phyloP scores from a whole-genome alignment of 2,329 filamentous ascomycete species.

The Cytospora piceae region DNA sequence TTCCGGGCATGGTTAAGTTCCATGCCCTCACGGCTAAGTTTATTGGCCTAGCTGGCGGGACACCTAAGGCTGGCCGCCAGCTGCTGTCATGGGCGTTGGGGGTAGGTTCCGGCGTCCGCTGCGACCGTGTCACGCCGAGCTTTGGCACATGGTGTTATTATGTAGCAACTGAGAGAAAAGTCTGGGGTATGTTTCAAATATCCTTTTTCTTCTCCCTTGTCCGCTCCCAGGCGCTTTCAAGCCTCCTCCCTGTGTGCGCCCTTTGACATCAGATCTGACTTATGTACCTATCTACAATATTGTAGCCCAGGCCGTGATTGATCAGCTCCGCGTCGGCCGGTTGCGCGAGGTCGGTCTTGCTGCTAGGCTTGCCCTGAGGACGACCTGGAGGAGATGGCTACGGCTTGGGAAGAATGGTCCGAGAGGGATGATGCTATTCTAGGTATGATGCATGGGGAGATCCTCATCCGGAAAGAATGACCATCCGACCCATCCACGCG shows the following conservation, averaged over 20 bases:
- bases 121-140: constrained; percentile 30
- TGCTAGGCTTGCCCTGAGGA: constrained; percentile 32
- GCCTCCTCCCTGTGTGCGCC: too few relatives aligned
- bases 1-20: constrained; percentile 36
- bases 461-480: constrained; percentile 34
- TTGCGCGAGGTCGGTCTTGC: constrained; percentile 32
- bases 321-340: constrained; percentile 32
- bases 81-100: constrained; percentile 38
- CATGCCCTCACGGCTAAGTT: constrained; percentile 33
- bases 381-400: constrained; percentile 36
- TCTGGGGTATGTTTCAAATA: constrained; percentile 32
- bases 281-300: background rate
- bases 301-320: constrained; percentile 33
- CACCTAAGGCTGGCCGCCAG: constrained; percentile 35
- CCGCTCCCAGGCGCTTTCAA: too few relatives aligned
- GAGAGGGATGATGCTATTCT: constrained; percentile 34
- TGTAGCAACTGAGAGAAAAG: constrained; percentile 32
- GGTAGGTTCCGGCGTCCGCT: constrained; percentile 30
- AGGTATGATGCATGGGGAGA: constrained; percentile 36
- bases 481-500: too few relatives aligned
- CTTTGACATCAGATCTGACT: background rate
- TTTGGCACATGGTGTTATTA: constrained; percentile 33
- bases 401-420: constrained; percentile 36
- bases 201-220: background rate
- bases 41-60: constrained; percentile 32